A percentile compares a stretch with the other conserved stretches of the same genome.
Evolutionary conservation across 305 asterid species (phyloP).

Genomic region (Rubia balearica): DNA sequence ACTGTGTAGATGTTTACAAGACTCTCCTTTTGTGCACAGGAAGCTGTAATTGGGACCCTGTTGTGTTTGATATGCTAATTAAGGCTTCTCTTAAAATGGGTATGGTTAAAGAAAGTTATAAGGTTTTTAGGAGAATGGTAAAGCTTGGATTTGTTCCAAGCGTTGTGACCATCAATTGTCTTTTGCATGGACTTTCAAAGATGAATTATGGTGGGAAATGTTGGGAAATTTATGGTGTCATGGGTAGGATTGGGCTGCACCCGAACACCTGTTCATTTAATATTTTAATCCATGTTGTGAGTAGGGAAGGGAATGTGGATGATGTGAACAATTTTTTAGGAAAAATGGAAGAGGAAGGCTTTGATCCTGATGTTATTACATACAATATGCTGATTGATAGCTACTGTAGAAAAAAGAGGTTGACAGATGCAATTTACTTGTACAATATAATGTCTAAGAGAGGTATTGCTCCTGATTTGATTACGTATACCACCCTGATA

Average conservation of each 20-base stretch:
- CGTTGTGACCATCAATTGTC: constrained; percentile 48
- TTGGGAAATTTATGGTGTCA: constrained; percentile 63
- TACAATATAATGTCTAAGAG: constrained; percentile 60
- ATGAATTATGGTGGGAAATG: constrained; percentile 39
- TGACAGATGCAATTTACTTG: constrained; percentile 69
- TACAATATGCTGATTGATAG: constrained; percentile 66
- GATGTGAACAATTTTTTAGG: constrained; percentile 61
- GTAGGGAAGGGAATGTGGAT: constrained; percentile 58
- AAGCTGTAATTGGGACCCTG: constrained; percentile 76
- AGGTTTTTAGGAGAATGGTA: constrained; percentile 36
- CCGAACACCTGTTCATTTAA: constrained; percentile 73
- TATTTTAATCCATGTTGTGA: constrained; percentile 53
- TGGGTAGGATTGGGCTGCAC: constrained; percentile 46
- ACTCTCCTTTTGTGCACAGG: constrained; percentile 37
- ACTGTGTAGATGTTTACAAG: constrained; percentile 30
- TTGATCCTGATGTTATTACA: constrained; percentile 60
- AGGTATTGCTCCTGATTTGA: constrained; percentile 57
- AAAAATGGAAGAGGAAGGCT: constrained; percentile 82
- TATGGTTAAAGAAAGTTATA: constrained; percentile 50
- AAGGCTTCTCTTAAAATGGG: constrained; percentile 64
- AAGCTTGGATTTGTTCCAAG: constrained; percentile 57
- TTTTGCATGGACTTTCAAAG: constrained; percentile 55
- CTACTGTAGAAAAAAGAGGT: constrained; percentile 61
- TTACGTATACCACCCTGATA: constrained; percentile 66
- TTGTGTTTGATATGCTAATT: constrained; percentile 78